A percentile compares a stretch with the other conserved stretches of the same genome.
phyloP scores from a whole-genome alignment of 108 stramenopile species.

The Aurantiochytrium sp. region DNA sequence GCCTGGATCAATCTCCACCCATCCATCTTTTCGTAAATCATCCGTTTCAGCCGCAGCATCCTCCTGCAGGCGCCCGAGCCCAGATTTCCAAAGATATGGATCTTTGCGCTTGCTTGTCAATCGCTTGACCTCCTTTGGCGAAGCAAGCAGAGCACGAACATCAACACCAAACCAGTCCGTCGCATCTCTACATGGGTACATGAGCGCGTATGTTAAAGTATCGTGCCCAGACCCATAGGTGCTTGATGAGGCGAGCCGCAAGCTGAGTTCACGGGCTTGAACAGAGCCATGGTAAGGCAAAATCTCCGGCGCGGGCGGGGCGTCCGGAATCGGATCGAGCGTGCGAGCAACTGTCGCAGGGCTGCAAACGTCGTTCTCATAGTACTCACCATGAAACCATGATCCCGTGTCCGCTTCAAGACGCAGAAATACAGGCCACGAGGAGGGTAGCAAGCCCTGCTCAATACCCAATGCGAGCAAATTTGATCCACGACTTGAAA shows the following conservation, averaged over 20 bases:
- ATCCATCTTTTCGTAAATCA: neutral
- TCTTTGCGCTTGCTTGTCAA: neutral
- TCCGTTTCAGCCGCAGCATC: neutral
- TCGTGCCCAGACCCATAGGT: neutral
- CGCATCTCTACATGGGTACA: neutral
- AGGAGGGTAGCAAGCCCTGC: neutral
- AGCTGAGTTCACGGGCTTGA: neutral
- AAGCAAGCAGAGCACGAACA: neutral
- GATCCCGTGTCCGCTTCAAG: neutral
- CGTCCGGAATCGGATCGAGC: neutral
- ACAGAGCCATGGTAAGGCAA: neutral
- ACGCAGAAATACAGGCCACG: neutral
- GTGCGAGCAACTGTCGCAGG: neutral
- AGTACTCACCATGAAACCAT: slow-evolving; percentile 7
- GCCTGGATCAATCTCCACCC: neutral
- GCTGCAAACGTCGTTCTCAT: neutral
- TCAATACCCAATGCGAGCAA: neutral
- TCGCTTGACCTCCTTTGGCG: neutral
- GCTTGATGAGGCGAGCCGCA: neutral
- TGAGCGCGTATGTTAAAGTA: neutral
- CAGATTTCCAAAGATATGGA: neutral
- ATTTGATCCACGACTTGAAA: neutral
- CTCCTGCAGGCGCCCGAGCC: neutral
- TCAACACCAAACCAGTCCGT: neutral
- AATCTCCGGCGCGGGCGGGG: neutral